Base-by-base conservation (phyloP, 257 asterid genomes). In the Fraxinus americana region DNA sequence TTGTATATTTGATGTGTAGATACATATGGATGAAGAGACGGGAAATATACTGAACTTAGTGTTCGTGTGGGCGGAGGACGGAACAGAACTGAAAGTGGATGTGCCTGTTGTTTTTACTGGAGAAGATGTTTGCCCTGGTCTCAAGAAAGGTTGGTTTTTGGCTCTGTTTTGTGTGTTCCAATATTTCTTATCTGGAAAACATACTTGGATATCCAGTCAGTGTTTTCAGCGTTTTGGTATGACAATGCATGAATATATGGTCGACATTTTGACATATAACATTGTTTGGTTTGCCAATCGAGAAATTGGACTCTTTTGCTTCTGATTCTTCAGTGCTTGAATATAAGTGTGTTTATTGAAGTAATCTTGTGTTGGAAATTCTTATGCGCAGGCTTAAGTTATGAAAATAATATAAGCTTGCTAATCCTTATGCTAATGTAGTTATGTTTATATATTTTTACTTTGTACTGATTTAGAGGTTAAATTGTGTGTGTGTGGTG, bases 21-120 rank as follows among this genome's bases (percentile, higher is more conserved):
- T 95, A 75, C 98, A 91, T 74, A 83, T 57, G 88, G 91, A 93
- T 78, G 90, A 87, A 77, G 91, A 88, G 34, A 84, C 84, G 1
- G 99, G 98, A 77, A 90, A 83, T 79, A 86, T 95, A 81, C 74
- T 93, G 91, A 95, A 95, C 82, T 83, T 95, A 92, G 98, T 93
- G 73, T 86, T 95, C 52, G 97, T 90, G 3, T 95, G 98, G 99
- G 98, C 97, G n/a, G 98, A 95, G 84, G 97, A 93, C 14, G 97
- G 97, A 39, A 82, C 94, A 5, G 83, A 87, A 69, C 84, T 93
- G 34, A 87, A 85, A 89, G 98, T 95, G 41, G 94, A 95, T 17
- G 92, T 93, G 82, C 98, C 98, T 14, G 80, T 91, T 75, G 96
- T 90, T 80, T 91, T 87, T 48, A 91, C 87, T 80, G 99, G 99